Evolutionary conservation across 768 basidiomycete genomes (phyloP).

Genomic region (Trametes sanguinea): DNA sequence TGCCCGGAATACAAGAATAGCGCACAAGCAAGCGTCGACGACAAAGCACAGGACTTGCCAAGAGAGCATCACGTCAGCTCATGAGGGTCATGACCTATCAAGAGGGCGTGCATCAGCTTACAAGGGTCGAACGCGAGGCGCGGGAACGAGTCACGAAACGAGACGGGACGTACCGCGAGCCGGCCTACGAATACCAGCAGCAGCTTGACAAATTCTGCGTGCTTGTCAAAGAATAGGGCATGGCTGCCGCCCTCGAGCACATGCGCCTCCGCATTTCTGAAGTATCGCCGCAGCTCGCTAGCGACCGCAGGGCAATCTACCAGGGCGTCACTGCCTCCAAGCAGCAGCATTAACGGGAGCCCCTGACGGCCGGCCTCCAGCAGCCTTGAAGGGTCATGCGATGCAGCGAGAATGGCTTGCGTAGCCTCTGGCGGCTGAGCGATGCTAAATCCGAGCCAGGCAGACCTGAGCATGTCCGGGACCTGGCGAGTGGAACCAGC

Average conservation of each 20-base stretch:
- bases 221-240: constrained; percentile 36
- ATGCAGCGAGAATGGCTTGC: constrained; percentile 6
- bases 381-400: constrained; percentile 17
- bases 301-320: constrained; percentile 26
- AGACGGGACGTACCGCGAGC: constrained; percentile 14
- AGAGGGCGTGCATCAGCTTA: background rate
- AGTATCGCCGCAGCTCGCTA: constrained; percentile 33
- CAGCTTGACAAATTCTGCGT: constrained; percentile 30
- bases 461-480: constrained; percentile 7
- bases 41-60: background rate
- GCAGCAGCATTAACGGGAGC: constrained; percentile 22
- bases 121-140: background rate
- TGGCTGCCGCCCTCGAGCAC: constrained; percentile 37
- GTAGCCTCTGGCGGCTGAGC: constrained; percentile 19
- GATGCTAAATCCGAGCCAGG: constrained; percentile 20
- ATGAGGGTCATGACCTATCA: constrained; percentile 21
- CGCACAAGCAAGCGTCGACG: background rate
- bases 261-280: constrained; percentile 36
- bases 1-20: background rate
- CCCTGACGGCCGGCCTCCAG: constrained; percentile 22
- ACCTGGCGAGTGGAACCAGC: background rate
- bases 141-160: background rate
- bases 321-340: constrained; percentile 18
- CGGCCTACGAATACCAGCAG: constrained; percentile 19
- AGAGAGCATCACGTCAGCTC: constrained; percentile 1